Base-by-base conservation (phyloP, 345 rosid species). In the Hypericum perforatum region DNA sequence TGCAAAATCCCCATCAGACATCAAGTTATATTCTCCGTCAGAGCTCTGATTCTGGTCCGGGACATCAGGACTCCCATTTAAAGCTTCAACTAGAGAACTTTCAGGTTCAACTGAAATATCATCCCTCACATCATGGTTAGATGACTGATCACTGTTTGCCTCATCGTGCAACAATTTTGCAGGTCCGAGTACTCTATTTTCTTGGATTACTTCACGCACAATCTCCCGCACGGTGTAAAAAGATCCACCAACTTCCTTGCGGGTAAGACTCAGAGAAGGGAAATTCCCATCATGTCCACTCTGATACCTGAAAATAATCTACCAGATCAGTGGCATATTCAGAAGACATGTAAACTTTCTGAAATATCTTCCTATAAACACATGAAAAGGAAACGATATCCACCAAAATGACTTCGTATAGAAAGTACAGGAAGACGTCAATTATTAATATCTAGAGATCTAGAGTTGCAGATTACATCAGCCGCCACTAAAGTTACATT, bases 141-240 rank as follows among this genome's bases (percentile, higher is more conserved):
- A 55, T 55, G 71, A 70, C 61, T 54, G 62, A 69, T 70, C 70
- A 52, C 52, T 16, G 49, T 47, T 61, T 38, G 74, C 75, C 41
- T 75, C 78, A 16, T 62, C 70, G 14, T 63, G 62, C 64, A 36
- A 36, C 10, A 65, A 64, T 73, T 80, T 83, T 43, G 76, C 89
- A 71, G 96, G 82, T 58, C 98, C 95, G 55, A 92, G 77, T 44
- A 88, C 95, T 64, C 94, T 82, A 74, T 92, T 92, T 72, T 85
- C 98, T 76, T 92, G 98, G 61, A 92, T 46, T n/a, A 46, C 15
- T 46, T 46, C 50, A 13, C 22, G 50, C 6, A 46, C 29, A 46
- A 46, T 46, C 10, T 46, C 29, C 29, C 50, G 29, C 50, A 46
- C 50, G 6, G 22, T 10, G 9, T 6, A 10, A 10, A n/a, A 46